A percentile compares a stretch with the other conserved stretches of the same genome.
Conservation (phyloP, 306 rosid species). For the Oemleria cerasiformis region DNA sequence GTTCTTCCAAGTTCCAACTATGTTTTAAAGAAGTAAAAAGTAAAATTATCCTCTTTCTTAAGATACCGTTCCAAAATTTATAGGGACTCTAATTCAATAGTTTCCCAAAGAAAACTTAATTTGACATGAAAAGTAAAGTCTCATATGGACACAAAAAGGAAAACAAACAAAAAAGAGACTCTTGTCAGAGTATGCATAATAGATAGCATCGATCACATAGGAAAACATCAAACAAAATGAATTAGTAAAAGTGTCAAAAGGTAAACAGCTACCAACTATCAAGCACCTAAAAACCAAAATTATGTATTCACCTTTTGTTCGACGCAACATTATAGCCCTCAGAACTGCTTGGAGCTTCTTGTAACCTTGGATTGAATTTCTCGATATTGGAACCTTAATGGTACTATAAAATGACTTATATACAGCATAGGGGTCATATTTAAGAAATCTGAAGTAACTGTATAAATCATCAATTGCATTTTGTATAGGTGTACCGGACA, state of each 20-base stretch:
- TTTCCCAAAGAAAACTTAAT: neutral
- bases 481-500: constrained; percentile 98
- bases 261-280: neutral
- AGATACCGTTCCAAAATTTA: no score
- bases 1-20: neutral
- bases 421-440: constrained; percentile 87
- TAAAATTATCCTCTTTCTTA: neutral
- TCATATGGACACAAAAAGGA: neutral
- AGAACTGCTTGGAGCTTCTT: constrained; percentile 97
- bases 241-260: neutral
- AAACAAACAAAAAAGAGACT: no score
- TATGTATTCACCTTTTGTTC: constrained; percentile 75
- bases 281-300: neutral
- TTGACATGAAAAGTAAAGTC: neutral
- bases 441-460: constrained; percentile 95
- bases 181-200: no score
- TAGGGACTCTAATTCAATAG: no score
- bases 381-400: constrained; percentile 89
- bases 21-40: neutral
- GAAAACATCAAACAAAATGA: neutral
- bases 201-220: no score
- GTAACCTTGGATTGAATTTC: constrained; percentile 78
- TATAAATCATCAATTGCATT: constrained; percentile 88
- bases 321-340: constrained; percentile 98
- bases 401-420: constrained; percentile 80